Conservation (phyloP, 768 basidiomycete species). For the Tylopilus sp. region DNA sequence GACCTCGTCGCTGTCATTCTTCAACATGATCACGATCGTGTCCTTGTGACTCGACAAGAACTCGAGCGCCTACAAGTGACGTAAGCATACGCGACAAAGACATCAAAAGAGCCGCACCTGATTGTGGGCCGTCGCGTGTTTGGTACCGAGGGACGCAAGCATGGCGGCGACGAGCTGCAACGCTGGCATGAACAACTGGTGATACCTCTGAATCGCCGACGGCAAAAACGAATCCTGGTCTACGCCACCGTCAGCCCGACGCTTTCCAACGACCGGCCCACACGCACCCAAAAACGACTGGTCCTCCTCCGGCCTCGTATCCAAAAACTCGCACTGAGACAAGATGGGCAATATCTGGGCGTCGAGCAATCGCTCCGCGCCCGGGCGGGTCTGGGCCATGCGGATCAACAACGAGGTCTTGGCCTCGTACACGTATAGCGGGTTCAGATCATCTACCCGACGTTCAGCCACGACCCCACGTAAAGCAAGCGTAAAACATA, state of each 20-base stretch:
- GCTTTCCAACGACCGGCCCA: background rate
- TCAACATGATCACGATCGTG: slow-evolving; percentile 77
- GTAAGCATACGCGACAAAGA: background rate
- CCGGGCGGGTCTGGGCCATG: slow-evolving; percentile 76
- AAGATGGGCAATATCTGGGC: slow-evolving; percentile 70
- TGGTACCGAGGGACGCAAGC: slow-evolving; percentile 70
- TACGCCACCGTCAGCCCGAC: slow-evolving; percentile 26
- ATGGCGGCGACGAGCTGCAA: slow-evolving; percentile 78
- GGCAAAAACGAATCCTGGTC: slow-evolving; percentile 87
- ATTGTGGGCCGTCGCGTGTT: slow-evolving; percentile 62
- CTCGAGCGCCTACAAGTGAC: slow-evolving; percentile 40
- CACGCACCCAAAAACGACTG: slow-evolving; percentile 74
- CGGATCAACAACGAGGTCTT: slow-evolving; percentile 89
- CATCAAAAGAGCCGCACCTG: slow-evolving; percentile 45
- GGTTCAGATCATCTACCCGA: slow-evolving; percentile 77
- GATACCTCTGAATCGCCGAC: slow-evolving; percentile 83
- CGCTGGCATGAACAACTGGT: slow-evolving; percentile 85
- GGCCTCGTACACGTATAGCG: slow-evolving; percentile 91
- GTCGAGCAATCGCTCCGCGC: slow-evolving; percentile 83
- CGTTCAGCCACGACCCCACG: too few species aligned
- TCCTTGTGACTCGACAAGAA: slow-evolving; percentile 83
- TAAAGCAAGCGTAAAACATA: slow-evolving; percentile 35
- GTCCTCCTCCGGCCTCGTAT: slow-evolving; percentile 79
- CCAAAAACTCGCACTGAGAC: slow-evolving; percentile 83
- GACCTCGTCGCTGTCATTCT: slow-evolving; percentile 63